Percentiles rank a stretch among this genome's conserved stretches.
Conservation (phyloP, 208 protist species). For the Porcisia deanei region DNA sequence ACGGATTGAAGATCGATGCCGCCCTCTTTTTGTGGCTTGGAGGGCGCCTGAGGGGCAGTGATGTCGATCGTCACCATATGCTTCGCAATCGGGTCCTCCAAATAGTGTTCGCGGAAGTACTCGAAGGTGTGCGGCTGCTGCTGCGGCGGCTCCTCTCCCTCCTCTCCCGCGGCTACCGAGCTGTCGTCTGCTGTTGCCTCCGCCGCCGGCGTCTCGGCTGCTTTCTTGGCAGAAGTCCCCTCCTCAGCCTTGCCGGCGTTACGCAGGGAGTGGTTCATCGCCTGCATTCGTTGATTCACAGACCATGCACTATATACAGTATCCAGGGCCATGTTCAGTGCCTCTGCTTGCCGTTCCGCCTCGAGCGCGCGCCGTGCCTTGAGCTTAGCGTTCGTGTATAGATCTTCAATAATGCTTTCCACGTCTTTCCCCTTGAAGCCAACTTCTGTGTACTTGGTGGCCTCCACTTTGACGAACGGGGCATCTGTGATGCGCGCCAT, state of each 20-base stretch:
- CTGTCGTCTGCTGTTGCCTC: constrained; percentile 8
- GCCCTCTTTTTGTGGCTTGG: constrained; percentile 37
- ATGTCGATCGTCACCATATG: constrained; percentile 82
- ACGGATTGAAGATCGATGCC: constrained; percentile 67
- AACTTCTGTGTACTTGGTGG: constrained; percentile 98
- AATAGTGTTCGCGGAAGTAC: constrained; percentile 82
- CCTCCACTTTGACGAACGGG: constrained; percentile 98
- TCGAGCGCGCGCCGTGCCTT: constrained; percentile 80
- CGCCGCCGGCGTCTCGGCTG: constrained; percentile 15
- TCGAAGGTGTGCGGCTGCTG: constrained; percentile 60
- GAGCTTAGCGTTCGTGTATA: constrained; percentile 92
- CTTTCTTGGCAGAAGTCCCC: neutral
- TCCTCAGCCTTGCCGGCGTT: constrained; percentile 14
- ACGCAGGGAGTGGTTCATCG: constrained; percentile 22
- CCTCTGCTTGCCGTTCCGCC: constrained; percentile 71
- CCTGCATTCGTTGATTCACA: constrained; percentile 35
- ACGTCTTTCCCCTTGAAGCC: constrained; percentile 97
- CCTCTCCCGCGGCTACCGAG: neutral
- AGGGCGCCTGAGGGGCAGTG: constrained; percentile 41
- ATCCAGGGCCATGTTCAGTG: constrained; percentile 74
- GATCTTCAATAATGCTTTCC: constrained; percentile 96
- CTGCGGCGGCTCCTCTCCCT: constrained; percentile 13
- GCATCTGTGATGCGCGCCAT: constrained; percentile 96
- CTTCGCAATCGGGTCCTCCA: constrained; percentile 60
- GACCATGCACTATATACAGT: constrained; percentile 75